These are phyloP conservation scores for Nitzschia palea DNA, from an alignment of 108 stramenopile genomes.

Conservation along the genomic window DNA sequence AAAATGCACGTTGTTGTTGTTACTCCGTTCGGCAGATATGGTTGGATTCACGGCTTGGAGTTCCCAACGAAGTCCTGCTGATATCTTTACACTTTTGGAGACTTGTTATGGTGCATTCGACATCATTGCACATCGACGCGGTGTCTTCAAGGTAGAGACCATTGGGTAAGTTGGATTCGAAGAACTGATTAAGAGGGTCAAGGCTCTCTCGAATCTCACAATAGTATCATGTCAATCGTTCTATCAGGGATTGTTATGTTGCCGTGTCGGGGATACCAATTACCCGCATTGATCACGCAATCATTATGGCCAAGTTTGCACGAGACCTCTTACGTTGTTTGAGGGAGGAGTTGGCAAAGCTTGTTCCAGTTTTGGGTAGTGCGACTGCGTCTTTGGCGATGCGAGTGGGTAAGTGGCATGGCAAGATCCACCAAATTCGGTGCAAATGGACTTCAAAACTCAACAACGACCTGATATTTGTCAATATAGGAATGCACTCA, in stretches of 20 bases:
- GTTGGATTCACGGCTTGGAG: conserved; percentile 6
- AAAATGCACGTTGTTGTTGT: too few relatives aligned
- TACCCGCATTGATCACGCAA: conserved; percentile 4
- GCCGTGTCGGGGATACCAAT: conserved; percentile 3
- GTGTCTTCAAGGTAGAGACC: conserved; percentile 49
- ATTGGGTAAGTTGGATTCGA: too few relatives aligned
- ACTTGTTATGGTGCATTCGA: conserved; percentile 40
- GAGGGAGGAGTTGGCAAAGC: conserved; percentile 5
- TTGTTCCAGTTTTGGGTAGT: conserved; percentile 20
- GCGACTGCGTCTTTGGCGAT: conserved; percentile 37
- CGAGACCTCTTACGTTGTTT: conserved; percentile 10
- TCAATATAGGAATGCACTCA: not conserved
- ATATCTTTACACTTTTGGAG: conserved; percentile 3
- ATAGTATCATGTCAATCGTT: too few relatives aligned
- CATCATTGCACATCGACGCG: conserved; percentile 25
- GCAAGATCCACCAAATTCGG: too few relatives aligned
- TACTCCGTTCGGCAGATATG: not conserved
- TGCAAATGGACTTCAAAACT: not conserved
- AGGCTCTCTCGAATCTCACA: too few relatives aligned
- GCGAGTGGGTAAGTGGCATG: conserved; percentile 8
- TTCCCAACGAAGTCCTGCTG: not conserved
- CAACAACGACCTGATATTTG: not conserved
- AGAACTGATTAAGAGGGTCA: too few relatives aligned
- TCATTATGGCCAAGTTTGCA: conserved; percentile 11
- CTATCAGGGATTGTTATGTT: conserved; percentile 25